These are phyloP conservation scores for Aspergillus aculeatinus DNA, from an alignment of 2,329 filamentous ascomycete genomes.

Conservation along the genomic window DNA sequence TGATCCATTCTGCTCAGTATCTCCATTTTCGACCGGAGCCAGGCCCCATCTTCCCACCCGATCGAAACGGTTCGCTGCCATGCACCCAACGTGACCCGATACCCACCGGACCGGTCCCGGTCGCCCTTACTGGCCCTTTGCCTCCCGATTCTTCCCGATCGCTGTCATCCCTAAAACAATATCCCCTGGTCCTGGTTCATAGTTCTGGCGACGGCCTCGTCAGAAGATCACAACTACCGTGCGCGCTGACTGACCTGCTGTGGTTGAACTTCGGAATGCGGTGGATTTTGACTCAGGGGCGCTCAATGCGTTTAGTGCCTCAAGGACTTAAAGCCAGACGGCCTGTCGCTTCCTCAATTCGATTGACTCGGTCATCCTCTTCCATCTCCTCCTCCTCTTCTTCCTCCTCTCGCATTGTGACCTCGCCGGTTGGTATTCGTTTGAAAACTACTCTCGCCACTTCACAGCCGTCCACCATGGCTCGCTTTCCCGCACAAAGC, in stretches of 20 bases:
- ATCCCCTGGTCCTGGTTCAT: slow-evolving; percentile 20
- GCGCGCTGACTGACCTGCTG: neutral
- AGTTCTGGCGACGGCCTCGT: slow-evolving; percentile 20
- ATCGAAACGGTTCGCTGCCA: slow-evolving; percentile 24
- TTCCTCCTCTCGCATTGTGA: slow-evolving; percentile 17
- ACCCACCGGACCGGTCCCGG: slow-evolving; percentile 23
- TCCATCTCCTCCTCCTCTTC: slow-evolving; percentile 18
- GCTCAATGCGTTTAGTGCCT: slow-evolving; percentile 29
- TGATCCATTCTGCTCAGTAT: slow-evolving; percentile 15
- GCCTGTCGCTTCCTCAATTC: slow-evolving; percentile 17
- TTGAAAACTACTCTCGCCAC: slow-evolving; percentile 22
- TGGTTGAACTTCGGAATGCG: slow-evolving; percentile 57
- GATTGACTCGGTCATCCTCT: slow-evolving; percentile 10
- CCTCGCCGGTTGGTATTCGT: slow-evolving; percentile 3
- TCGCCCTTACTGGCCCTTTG: slow-evolving; percentile 22
- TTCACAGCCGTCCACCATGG: slow-evolving; percentile 34
- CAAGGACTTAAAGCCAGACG: slow-evolving; percentile 34
- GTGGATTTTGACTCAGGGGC: slow-evolving; percentile 34
- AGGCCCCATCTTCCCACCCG: slow-evolving; percentile 8
- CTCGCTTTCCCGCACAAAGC: slow-evolving; percentile 37
- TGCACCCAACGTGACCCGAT: slow-evolving; percentile 22
- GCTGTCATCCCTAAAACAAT: slow-evolving; percentile 17
- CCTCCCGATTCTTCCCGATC: slow-evolving; percentile 27
- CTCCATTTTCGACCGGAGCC: neutral
- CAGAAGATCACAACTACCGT: slow-evolving; percentile 19